Percentiles rank a stretch among this genome's conserved stretches.
Evolutionary conservation across 2,329 filamentous ascomycete species (phyloP).

Genomic region (Aspergillus sp.): DNA sequence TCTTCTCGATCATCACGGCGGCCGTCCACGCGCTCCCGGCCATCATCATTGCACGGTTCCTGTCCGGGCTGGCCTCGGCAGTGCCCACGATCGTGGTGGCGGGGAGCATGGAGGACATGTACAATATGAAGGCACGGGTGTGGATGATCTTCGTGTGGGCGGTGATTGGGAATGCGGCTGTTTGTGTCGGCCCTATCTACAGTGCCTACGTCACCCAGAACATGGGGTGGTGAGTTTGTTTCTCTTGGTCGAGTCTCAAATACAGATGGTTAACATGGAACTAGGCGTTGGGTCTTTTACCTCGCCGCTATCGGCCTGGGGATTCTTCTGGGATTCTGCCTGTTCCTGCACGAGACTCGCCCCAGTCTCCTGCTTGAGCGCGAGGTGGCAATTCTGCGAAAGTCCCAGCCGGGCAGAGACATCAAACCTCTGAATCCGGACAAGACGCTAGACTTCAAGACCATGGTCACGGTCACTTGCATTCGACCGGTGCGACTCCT

Average conservation of each 20-base stretch:
- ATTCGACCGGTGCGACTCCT: slow-evolving; percentile 3
- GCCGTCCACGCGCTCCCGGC: not conserved
- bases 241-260: not conserved
- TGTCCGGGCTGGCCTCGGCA: slow-evolving; percentile 2
- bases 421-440: slow-evolving; percentile 5
- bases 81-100: slow-evolving; percentile 7
- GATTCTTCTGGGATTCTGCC: not conserved
- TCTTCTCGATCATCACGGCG: slow-evolving; percentile 1
- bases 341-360: slow-evolving; percentile 7
- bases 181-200: slow-evolving; percentile 7
- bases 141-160: slow-evolving; percentile 8
- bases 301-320: slow-evolving; percentile 4
- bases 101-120: slow-evolving; percentile 8
- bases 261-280: not conserved
- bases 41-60: slow-evolving; percentile 6
- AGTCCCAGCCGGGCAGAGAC: not conserved
- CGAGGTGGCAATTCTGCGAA: slow-evolving; percentile 4
- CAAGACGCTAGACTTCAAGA: not conserved
- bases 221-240: not conserved
- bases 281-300: not conserved
- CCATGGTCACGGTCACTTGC: not conserved
- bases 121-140: not conserved
- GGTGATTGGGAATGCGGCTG: not conserved
- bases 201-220: slow-evolving; percentile 3
- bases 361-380: slow-evolving; percentile 7